Percentiles rank a stretch among this genome's conserved stretches.
These are phyloP conservation scores for Sporothrix pseudoabietina DNA, from an alignment of 2,329 filamentous ascomycete genomes.

Conservation along the genomic window DNA sequence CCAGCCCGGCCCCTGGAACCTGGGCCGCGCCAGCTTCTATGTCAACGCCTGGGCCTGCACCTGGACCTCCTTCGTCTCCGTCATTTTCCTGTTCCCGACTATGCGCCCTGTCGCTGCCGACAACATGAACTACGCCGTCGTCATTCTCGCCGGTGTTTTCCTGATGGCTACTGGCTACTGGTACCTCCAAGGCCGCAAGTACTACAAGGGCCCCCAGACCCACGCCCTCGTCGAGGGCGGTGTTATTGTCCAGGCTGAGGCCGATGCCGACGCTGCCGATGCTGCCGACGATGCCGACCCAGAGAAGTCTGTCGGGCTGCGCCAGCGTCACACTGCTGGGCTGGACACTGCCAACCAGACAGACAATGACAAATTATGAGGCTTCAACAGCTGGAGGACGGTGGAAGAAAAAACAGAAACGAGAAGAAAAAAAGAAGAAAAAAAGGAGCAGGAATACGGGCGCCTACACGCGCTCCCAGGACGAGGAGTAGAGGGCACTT, in stretches of 20 bases:
- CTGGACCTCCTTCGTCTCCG: constrained; percentile 56
- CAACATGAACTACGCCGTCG: constrained; percentile 60
- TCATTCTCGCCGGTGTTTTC: constrained; percentile 52
- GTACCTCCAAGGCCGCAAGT: constrained; percentile 48
- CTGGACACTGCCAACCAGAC: neutral
- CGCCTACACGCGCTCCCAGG: neutral
- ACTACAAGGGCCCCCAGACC: constrained; percentile 52
- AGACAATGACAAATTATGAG: neutral
- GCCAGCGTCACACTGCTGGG: constrained; percentile 28
- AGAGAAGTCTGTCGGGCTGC: constrained; percentile 32
- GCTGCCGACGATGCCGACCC: constrained; percentile 14
- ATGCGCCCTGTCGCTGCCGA: constrained; percentile 49
- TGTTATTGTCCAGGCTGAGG: constrained; percentile 35
- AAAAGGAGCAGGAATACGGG: neutral
- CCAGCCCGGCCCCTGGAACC: constrained; percentile 54
- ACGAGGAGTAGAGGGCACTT: constrained; percentile 1
- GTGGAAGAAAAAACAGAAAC: neutral
- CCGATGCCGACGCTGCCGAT: neutral
- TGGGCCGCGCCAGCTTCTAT: constrained; percentile 47
- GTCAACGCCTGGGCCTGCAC: constrained; percentile 53
- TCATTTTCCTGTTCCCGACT: constrained; percentile 58
- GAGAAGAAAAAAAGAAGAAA: neutral
- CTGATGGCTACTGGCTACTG: constrained; percentile 50
- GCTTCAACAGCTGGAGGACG: neutral
- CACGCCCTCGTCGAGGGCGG: constrained; percentile 38